These are phyloP conservation scores for Penicillium lagena DNA, from an alignment of 495 filamentous ascomycete genomes.

Conservation along the genomic window DNA sequence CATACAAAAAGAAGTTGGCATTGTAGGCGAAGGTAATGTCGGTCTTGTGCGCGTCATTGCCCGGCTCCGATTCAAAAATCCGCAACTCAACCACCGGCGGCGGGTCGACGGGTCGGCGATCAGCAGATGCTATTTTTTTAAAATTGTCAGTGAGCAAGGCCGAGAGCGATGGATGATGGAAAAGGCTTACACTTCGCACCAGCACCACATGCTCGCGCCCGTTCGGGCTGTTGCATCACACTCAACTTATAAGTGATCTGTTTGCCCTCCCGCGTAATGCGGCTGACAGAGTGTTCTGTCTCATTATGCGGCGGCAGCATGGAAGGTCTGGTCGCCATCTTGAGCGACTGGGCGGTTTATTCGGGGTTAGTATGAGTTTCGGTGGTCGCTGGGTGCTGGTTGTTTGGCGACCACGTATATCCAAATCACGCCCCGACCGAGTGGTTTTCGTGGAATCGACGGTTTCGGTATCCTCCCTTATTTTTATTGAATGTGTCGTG, in stretches of 20 bases:
- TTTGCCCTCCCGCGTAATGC: constrained; percentile 73
- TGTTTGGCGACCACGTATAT: too few species aligned
- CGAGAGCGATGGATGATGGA: neutral
- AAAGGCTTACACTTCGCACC: constrained; percentile 80
- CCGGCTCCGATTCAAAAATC: constrained; percentile 72
- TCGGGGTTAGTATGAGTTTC: too few species aligned
- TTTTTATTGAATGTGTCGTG: too few species aligned
- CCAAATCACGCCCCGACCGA: too few species aligned
- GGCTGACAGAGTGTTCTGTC: constrained; percentile 49
- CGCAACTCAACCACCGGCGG: constrained; percentile 93
- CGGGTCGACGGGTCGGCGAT: constrained; percentile 93
- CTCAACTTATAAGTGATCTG: constrained; percentile 74
- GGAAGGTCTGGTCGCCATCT: constrained; percentile 28
- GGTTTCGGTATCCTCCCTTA: too few species aligned
- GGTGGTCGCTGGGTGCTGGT: too few species aligned
- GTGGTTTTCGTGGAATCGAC: too few species aligned
- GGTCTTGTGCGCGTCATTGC: constrained; percentile 43
- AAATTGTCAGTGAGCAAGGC: constrained; percentile 6
- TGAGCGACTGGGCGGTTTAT: neutral
- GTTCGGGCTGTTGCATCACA: constrained; percentile 91
- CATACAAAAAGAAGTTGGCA: constrained; percentile 96
- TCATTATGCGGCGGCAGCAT: constrained; percentile 46
- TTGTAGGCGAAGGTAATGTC: constrained; percentile 91
- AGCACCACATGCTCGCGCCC: constrained; percentile 92
- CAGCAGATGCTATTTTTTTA: constrained; percentile 67